Conservation (phyloP, 1,284 basidiomycete species). For the Prillingera fragicola region DNA sequence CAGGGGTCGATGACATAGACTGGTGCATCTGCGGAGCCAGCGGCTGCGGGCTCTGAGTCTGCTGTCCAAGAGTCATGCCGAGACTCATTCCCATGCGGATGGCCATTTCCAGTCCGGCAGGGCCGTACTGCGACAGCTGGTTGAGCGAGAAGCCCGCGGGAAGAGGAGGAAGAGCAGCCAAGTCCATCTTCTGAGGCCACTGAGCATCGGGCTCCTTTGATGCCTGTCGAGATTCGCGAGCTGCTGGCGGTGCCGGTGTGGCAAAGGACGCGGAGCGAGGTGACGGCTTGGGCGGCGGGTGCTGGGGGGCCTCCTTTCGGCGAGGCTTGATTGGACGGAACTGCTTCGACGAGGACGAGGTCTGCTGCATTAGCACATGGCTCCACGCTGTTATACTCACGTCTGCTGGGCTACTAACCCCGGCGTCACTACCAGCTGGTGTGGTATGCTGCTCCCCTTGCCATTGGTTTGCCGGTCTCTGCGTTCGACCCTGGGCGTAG, state of each 20-base stretch:
- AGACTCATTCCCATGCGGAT: constrained; percentile 50
- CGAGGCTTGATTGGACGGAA: constrained; percentile 24
- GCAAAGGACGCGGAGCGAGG: constrained; percentile 6
- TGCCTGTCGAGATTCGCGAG: constrained; percentile 9
- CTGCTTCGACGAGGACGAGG: constrained; percentile 5
- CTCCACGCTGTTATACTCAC: constrained; percentile 12
- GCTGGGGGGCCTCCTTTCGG: constrained; percentile 19
- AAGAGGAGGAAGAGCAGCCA: constrained; percentile 35
- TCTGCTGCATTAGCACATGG: constrained; percentile 7
- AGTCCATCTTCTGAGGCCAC: constrained; percentile 5
- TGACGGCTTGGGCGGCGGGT: constrained; percentile 15
- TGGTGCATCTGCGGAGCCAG: constrained; percentile 1
- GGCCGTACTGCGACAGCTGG: constrained; percentile 41
- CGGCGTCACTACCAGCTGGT: constrained; percentile 30
- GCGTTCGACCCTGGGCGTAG: constrained; percentile 1
- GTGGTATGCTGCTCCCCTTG: constrained; percentile 29
- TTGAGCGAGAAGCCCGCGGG: constrained; percentile 44
- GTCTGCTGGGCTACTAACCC: constrained; percentile 30
- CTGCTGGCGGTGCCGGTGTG: not conserved
- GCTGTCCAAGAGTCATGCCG: constrained; percentile 40
- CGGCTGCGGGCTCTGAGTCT: constrained; percentile 9
- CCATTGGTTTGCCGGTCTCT: constrained; percentile 15
- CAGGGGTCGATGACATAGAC: too few relatives aligned
- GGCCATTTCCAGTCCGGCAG: constrained; percentile 47
- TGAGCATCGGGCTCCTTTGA: constrained; percentile 14